Percentiles rank a stretch among this genome's conserved stretches.
Evolutionary conservation across 2,329 filamentous ascomycete genomes (phyloP).

Genomic region (Geosmithia morbida): DNA sequence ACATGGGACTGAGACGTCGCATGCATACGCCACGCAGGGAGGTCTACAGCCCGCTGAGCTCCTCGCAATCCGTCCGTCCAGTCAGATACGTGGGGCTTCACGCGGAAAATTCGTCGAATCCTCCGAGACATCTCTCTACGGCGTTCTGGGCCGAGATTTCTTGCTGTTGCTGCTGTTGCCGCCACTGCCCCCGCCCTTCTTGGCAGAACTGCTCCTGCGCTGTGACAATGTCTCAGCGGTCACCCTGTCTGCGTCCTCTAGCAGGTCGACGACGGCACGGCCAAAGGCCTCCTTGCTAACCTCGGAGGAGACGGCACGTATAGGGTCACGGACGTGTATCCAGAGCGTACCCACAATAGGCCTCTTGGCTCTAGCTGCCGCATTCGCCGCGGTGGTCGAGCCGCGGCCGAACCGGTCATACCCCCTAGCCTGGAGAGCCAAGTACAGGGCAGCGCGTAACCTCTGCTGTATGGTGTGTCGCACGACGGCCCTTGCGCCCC

Average conservation of each 20-base stretch:
- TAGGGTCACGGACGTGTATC: conserved; percentile 7
- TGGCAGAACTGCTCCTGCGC: neutral
- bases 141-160: neutral
- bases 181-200: neutral
- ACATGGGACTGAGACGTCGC: too few relatives aligned
- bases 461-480: conserved; percentile 9
- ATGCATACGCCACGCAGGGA: too few relatives aligned
- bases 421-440: conserved; percentile 11
- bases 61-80: too few relatives aligned
- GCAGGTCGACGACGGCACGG: conserved; percentile 1
- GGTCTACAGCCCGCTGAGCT: too few relatives aligned
- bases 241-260: conserved; percentile 1
- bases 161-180: neutral
- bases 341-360: conserved; percentile 12
- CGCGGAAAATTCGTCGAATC: neutral
- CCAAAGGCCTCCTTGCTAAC: conserved; percentile 8
- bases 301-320: conserved; percentile 4
- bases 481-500: conserved; percentile 9
- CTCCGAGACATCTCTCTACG: too few relatives aligned
- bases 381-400: too few relatives aligned
- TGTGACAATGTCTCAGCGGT: neutral
- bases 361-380: neutral
- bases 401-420: conserved; percentile 5
- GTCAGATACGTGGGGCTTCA: too few relatives aligned
- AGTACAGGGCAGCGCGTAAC: conserved; percentile 12